These are phyloP conservation scores for Tetrahymena malaccensis DNA, from an alignment of 73 alveolate species.

Conservation along the genomic window DNA sequence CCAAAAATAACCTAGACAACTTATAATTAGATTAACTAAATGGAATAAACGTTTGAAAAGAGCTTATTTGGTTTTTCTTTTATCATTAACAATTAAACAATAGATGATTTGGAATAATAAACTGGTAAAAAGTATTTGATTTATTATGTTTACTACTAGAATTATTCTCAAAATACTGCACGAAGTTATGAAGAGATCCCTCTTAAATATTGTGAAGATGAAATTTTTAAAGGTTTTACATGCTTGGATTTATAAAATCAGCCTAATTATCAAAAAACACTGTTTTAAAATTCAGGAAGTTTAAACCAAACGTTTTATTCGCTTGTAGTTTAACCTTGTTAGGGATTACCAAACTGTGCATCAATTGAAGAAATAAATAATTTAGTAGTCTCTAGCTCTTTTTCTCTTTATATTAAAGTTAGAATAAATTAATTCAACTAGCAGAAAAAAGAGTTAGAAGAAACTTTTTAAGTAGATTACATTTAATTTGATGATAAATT, in stretches of 20 bases:
- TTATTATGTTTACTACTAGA: background rate
- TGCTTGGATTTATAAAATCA: background rate
- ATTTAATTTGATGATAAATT: background rate
- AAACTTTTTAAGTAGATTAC: background rate
- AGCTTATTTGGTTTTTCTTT: background rate
- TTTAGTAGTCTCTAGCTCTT: background rate
- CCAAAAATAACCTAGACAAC: background rate
- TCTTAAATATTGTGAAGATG: background rate
- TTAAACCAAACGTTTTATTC: background rate
- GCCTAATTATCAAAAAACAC: background rate
- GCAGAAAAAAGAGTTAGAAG: background rate
- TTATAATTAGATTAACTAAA: too few species aligned
- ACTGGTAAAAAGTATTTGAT: background rate
- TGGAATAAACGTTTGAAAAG: background rate
- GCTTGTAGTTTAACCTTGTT: background rate
- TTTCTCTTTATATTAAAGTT: background rate
- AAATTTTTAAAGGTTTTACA: background rate
- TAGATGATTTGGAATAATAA: background rate
- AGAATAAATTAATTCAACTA: background rate
- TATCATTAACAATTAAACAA: background rate
- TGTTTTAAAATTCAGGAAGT: background rate
- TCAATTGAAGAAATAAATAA: background rate
- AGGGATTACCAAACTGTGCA: background rate
- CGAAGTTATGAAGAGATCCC: background rate
- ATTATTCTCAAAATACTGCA: background rate